Conservation (phyloP, 805 yeast genomes). For the Saccharomycopsis fodiens region DNA sequence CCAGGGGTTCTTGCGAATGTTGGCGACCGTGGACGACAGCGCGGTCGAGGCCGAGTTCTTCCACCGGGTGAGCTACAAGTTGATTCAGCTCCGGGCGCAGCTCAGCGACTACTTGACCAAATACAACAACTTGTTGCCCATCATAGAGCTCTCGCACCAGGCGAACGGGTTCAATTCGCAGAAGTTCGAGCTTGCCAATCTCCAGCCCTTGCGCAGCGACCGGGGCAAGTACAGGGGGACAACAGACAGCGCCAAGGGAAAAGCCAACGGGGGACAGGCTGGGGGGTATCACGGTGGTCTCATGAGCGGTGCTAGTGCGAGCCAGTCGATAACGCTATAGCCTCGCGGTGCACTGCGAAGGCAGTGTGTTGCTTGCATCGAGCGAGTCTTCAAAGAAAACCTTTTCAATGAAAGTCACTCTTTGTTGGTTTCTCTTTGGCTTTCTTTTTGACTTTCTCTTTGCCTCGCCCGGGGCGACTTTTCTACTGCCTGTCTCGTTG, state of each 20-base stretch:
- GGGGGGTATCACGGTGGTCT: neutral
- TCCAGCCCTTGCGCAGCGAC: conserved; percentile 4
- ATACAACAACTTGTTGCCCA: conserved; percentile 60
- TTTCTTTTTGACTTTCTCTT: too few relatives aligned
- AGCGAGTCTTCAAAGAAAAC: too few relatives aligned
- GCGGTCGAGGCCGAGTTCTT: conserved; percentile 12
- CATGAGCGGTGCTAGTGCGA: neutral
- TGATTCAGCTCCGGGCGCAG: conserved; percentile 12
- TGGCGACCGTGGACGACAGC: conserved; percentile 13
- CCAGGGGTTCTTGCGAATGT: conserved; percentile 10
- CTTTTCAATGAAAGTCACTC: too few relatives aligned
- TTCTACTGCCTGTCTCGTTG: too few relatives aligned
- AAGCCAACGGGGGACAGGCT: neutral
- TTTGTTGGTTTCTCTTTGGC: too few relatives aligned
- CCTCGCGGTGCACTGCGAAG: too few relatives aligned
- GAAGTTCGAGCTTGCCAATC: conserved; percentile 10
- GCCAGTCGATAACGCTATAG: neutral
- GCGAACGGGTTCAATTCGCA: conserved; percentile 16
- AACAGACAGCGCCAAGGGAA: neutral
- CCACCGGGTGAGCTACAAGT: conserved; percentile 9
- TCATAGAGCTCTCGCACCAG: conserved; percentile 34
- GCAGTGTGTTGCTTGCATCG: too few relatives aligned
- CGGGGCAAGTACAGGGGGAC: neutral
- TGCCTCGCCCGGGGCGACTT: too few relatives aligned
- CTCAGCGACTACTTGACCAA: conserved; percentile 11